Evolutionary conservation across 495 filamentous ascomycete genomes (phyloP), one percentile per base, ranked within the genome.

Genomic region (Aspergillus biplanus): DNA sequence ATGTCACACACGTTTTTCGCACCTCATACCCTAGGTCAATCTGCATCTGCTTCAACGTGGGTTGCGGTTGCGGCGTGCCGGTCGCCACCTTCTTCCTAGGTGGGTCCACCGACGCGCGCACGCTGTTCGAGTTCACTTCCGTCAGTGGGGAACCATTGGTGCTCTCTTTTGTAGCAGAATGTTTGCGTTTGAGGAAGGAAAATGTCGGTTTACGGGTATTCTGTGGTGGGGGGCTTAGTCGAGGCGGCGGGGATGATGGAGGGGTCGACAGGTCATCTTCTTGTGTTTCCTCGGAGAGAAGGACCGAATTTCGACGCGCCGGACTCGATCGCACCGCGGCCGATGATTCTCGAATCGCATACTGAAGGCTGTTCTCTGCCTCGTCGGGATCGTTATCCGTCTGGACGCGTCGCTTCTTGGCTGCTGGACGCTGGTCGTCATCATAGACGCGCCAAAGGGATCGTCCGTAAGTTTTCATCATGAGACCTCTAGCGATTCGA

Each of bases 11-110:
- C n/a, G 81, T 85, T 62, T 83, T 85, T 53, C 83, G 79, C 42
- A 84, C 72, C 49, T 85, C 77, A 62, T 78, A 79, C 15, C 88
- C 89, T 33, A 90, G 75, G 65, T 90, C 88, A 37, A 92, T 83
- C 56, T 87, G 86, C 76, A 88, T 85, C 67, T 92, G 89, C 33
- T 82, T 85, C 63, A 89, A 68, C 4, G 69, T 68, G 0, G 77
- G 71, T 55, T 70, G 80, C 32, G 63, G 59, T 18, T n/a, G 16
- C 32, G 56, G 46, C n/a, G 47, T 50, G 16, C 47, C 47, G 21
- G 50, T 57, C 27, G 52, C 44, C 46, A 33, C 52, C 59, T 66
- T 65, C 56, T 71, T 68, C 69, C 78, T 79, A 52, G 71, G 77
- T 39, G 71, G 70, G 48, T 80, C 79, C 37, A 65, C 65, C 9